Base-by-base conservation (phyloP, 345 rosid species). In the Turnera subulata region DNA sequence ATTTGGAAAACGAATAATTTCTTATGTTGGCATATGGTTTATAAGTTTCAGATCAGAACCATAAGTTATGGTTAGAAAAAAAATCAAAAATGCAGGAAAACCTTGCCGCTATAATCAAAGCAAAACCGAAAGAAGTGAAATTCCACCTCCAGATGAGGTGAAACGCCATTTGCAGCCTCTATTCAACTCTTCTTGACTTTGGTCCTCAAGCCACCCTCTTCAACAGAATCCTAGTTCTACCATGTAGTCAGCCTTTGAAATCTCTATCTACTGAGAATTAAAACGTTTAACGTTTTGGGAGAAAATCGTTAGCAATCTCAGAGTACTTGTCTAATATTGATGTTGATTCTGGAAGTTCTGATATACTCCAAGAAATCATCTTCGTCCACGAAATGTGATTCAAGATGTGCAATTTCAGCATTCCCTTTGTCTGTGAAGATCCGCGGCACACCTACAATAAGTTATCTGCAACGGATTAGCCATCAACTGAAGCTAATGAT, bases 301-400 rank as follows among this genome's bases (percentile, higher is more conserved):
- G 26, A 21, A 2, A 55, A 22, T 20, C 8, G 32, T 39, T 23
- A 18, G 16, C 1, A 55, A 22, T 51, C 70, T 78, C 67, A 89
- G 59, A 76, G 80, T 46, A 89, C 95, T 74, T 86, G 93, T 77
- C 95, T 82, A 56, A 84, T 91, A 59, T 88, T 91, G 60, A 92
- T 80, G 73, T 92, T 86, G 78, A 89, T 83, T 73, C 98, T 89
- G 47, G 91, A 89, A 56, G 76, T 78, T 81, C 74, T 79, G 61
- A 80, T 76, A 64, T 86, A 92, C 18, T 92, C 86, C 33, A 80
- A 73, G 39, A 77, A 53, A 62, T 75, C 88, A 18, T 59, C 69
- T 43, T 70, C 78, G 11, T 45, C 64, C 0, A 73, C 48, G 55
- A 89, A 64, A 50, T 73, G 81, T 60, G 60, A 51, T 60, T 82